phyloP scores from a whole-genome alignment of 2,329 filamentous ascomycete genomes.

The Zasmidium citrigriseum region DNA sequence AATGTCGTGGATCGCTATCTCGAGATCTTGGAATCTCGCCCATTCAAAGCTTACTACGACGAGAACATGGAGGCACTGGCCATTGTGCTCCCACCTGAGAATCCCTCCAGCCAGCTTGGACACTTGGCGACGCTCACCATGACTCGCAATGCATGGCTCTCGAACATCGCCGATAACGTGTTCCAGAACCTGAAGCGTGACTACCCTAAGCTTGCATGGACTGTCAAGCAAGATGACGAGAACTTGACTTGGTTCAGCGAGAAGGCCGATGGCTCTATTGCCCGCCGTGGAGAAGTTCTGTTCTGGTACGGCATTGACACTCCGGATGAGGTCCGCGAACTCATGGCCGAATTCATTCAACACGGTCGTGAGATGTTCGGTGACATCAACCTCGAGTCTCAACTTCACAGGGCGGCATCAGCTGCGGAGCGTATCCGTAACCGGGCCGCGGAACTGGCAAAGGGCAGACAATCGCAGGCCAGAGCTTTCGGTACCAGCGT shows the following conservation, averaged over 20 bases:
- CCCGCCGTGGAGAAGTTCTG: conserved; percentile 76
- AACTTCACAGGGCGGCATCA: conserved; percentile 75
- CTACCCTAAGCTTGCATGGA: conserved; percentile 88
- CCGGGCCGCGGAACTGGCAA: conserved; percentile 43
- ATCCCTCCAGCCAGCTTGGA: conserved; percentile 68
- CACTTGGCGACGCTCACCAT: conserved; percentile 90
- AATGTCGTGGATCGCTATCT: conserved; percentile 86
- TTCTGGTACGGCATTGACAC: conserved; percentile 94
- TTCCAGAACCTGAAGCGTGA: conserved; percentile 94
- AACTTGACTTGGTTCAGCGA: conserved; percentile 98
- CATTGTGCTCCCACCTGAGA: conserved; percentile 75
- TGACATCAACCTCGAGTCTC: conserved; percentile 84
- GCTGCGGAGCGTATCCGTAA: conserved; percentile 64
- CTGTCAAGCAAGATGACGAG: conserved; percentile 93
- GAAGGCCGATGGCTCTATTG: conserved; percentile 90
- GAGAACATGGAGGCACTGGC: conserved; percentile 91
- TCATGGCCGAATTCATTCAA: conserved; percentile 82
- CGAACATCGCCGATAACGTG: conserved; percentile 92
- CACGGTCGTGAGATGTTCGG: conserved; percentile 85
- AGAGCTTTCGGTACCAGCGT: conserved; percentile 68
- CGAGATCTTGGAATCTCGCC: conserved; percentile 70
- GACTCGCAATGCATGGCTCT: conserved; percentile 91
- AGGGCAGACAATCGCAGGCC: conserved; percentile 55
- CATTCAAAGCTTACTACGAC: conserved; percentile 93
- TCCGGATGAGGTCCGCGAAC: conserved; percentile 74